A percentile compares a stretch with the other conserved stretches of the same genome.
Conservation (phyloP, 2,329 filamentous ascomycete species). For the Botrytis sinoallii region DNA sequence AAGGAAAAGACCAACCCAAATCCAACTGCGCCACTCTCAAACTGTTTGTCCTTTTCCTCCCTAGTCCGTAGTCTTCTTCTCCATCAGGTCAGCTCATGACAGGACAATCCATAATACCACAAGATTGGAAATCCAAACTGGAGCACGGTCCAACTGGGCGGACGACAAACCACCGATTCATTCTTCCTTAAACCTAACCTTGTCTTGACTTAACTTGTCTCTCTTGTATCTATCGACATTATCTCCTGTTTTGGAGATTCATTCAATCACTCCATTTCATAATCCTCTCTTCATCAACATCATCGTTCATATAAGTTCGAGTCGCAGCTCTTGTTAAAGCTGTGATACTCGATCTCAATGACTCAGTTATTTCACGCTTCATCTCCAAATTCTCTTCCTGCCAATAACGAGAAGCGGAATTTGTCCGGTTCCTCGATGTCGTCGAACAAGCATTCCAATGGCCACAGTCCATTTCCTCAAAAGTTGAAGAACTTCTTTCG, state of each 20-base stretch:
- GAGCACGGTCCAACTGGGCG: not conserved
- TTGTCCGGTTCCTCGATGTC: conserved; percentile 37
- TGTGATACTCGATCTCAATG: conserved; percentile 31
- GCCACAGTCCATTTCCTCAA: conserved; percentile 61
- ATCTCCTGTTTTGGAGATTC: not conserved
- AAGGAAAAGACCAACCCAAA: not conserved
- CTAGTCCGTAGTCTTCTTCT: not conserved
- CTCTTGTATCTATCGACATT: not conserved
- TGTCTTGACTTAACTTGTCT: not conserved
- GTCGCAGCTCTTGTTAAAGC: conserved; percentile 34
- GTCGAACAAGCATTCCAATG: conserved; percentile 51
- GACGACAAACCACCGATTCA: conserved; percentile 9
- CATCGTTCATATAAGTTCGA: conserved; percentile 19
- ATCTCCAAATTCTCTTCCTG: conserved; percentile 28
- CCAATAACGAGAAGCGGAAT: conserved; percentile 37
- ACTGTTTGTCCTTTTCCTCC: not conserved
- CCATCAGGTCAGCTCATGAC: not conserved
- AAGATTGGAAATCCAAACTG: not conserved
- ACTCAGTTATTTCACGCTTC: conserved; percentile 35
- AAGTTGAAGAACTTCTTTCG: conserved; percentile 70
- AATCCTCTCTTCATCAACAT: not conserved
- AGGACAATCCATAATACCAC: not conserved
- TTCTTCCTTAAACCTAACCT: conserved; percentile 4
- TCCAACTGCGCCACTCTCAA: not conserved
- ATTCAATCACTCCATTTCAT: not conserved